Percentiles rank a stretch among this genome's conserved stretches.
phyloP scores from a whole-genome alignment of 805 yeast species.

The Lachancea lanzarotensis region DNA sequence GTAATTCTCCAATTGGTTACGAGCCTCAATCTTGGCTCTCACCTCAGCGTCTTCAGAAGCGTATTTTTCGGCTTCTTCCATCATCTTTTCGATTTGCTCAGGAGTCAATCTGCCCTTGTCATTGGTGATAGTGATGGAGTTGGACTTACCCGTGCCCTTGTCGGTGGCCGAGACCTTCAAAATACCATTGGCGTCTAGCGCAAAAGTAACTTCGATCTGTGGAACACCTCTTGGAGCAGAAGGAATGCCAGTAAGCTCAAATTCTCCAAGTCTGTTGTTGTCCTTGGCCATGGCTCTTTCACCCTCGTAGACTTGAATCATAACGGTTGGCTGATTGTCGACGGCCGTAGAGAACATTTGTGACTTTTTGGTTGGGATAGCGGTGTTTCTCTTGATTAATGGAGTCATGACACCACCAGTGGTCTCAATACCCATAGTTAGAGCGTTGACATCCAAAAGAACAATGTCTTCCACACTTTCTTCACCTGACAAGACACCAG shows the following conservation, averaged over 20 bases:
- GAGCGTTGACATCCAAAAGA: conserved; percentile 86
- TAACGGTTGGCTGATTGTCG: conserved; percentile 92
- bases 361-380: conserved; percentile 92
- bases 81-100: conserved; percentile 96
- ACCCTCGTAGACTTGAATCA: conserved; percentile 93
- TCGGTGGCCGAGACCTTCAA: conserved; percentile 92
- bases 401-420: conserved; percentile 98
- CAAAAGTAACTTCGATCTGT: conserved; percentile 83
- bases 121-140: conserved; percentile 85
- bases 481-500: conserved; percentile 95
- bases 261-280: conserved; percentile 94
- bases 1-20: conserved; percentile 82
- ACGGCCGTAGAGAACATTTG: conserved; percentile 95
- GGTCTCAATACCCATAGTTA: conserved; percentile 93
- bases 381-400: conserved; percentile 88
- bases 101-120: conserved; percentile 91
- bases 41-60: conserved; percentile 86
- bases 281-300: conserved; percentile 93
- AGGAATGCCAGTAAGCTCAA: conserved; percentile 89
- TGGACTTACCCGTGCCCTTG: conserved; percentile 90
- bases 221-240: conserved; percentile 79
- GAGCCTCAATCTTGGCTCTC: conserved; percentile 79
- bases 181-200: conserved; percentile 95
- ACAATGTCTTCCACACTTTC: conserved; percentile 88
- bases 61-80: conserved; percentile 91